Percentiles rank a stretch among this genome's conserved stretches.
These are phyloP conservation scores for Colletotrichum lindemuthianum DNA, from an alignment of 2,329 filamentous ascomycete genomes.

Conservation along the genomic window DNA sequence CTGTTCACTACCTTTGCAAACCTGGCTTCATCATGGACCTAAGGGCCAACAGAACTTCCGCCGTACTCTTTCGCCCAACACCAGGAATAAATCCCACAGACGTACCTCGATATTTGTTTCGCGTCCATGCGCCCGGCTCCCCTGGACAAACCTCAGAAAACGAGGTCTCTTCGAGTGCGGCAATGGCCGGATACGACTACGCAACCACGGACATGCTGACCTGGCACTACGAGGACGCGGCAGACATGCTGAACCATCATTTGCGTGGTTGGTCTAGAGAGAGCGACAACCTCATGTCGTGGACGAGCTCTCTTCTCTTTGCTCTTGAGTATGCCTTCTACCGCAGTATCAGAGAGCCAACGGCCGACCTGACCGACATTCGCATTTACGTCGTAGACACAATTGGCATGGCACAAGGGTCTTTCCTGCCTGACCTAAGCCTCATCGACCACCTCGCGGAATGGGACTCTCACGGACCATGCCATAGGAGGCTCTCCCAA, in stretches of 20 bases:
- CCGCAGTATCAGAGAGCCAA: background rate
- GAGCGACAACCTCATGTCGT: slow-evolving; percentile 13
- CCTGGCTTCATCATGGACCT: background rate
- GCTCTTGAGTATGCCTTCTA: background rate
- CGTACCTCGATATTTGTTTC: slow-evolving; percentile 10
- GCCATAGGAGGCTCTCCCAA: background rate
- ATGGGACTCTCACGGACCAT: background rate
- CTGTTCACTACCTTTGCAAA: background rate
- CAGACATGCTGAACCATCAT: slow-evolving; percentile 17
- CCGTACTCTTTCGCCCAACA: background rate
- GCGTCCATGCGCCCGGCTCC: background rate
- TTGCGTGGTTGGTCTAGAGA: slow-evolving; percentile 3
- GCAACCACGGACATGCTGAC: background rate
- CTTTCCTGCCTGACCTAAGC: background rate
- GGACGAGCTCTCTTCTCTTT: slow-evolving; percentile 18
- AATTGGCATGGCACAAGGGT: background rate
- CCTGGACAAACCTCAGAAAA: background rate
- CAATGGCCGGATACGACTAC: background rate
- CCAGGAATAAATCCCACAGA: background rate
- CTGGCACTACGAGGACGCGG: background rate
- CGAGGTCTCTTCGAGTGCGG: slow-evolving; percentile 4
- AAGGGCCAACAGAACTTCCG: background rate
- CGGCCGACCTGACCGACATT: slow-evolving; percentile 1
- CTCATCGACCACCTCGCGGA: background rate
- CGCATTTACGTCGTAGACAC: slow-evolving; percentile 5